Evolutionary conservation across 176 grass and related monocot genomes (phyloP).

Genomic region (Cenchrus fungigraminus): DNA sequence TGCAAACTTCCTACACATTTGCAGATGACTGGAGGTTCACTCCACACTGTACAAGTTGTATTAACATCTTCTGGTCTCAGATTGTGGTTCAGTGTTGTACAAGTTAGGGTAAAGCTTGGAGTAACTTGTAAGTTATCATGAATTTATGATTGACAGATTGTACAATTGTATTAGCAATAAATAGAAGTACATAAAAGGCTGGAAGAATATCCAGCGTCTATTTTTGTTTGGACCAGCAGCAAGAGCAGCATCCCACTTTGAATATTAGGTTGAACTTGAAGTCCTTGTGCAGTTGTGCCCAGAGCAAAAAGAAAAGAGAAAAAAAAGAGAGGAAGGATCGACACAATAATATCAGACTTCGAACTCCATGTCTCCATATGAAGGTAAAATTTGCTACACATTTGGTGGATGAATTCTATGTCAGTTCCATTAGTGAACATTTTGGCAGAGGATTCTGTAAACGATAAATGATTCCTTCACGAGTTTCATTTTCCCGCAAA

Average conservation of each 20-base stretch:
- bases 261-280: background rate
- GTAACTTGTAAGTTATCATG: conserved; percentile 55
- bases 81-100: conserved; percentile 53
- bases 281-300: background rate
- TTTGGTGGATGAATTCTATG: background rate
- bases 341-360: background rate
- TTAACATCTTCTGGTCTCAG: conserved; percentile 44
- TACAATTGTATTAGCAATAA: conserved; percentile 62
- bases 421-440: background rate
- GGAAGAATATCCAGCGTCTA: conserved; percentile 26
- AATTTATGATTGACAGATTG: conserved; percentile 56
- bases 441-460: background rate
- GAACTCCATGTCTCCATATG: no score
- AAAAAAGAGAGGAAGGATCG: no score
- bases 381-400: conserved; percentile 12
- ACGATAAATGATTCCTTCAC: background rate
- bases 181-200: conserved; percentile 47
- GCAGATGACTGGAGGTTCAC: conserved; percentile 32
- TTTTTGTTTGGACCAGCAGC: conserved; percentile 1
- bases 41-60: conserved; percentile 45
- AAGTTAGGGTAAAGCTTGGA: conserved; percentile 57
- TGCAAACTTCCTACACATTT: conserved; percentile 31
- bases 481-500: background rate
- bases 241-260: background rate
- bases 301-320: background rate